Evolutionary conservation across 2,329 filamentous ascomycete species (phyloP).

Genomic region (Cytospora mali): DNA sequence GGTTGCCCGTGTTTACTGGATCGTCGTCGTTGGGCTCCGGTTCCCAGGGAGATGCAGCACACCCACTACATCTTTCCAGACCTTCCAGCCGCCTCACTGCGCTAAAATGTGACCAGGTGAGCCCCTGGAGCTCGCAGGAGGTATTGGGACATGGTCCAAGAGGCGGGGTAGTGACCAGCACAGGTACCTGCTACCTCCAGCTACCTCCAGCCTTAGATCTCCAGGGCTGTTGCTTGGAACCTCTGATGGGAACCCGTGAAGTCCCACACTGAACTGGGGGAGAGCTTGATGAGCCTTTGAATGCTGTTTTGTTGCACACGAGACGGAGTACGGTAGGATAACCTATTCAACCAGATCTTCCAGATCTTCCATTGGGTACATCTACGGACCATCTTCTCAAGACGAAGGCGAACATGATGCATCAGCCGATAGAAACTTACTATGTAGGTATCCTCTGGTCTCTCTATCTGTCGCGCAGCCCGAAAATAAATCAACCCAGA

Average conservation of each 20-base stretch:
- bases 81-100: not conserved
- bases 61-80: too few species aligned
- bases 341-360: too few species aligned
- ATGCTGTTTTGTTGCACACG: not conserved
- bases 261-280: not conserved
- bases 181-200: not conserved
- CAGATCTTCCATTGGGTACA: too few species aligned
- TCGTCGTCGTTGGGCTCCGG: not conserved
- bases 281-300: not conserved
- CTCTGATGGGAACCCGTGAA: not conserved
- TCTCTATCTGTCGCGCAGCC: not conserved
- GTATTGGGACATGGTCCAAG: not conserved
- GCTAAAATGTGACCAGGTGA: not conserved
- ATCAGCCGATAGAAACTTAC: not conserved
- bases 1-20: constrained; percentile 1
- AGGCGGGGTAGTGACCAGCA: not conserved
- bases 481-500: not conserved
- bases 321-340: not conserved
- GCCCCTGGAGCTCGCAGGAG: not conserved
- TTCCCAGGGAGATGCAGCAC: not conserved
- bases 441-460: not conserved
- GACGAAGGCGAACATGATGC: not conserved
- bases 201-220: not conserved
- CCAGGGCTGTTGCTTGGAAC: not conserved
- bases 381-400: too few species aligned